A percentile compares a stretch with the other conserved stretches of the same genome.
Conservation (phyloP, 805 yeast genomes). For the Kazachstania psychrophila region DNA sequence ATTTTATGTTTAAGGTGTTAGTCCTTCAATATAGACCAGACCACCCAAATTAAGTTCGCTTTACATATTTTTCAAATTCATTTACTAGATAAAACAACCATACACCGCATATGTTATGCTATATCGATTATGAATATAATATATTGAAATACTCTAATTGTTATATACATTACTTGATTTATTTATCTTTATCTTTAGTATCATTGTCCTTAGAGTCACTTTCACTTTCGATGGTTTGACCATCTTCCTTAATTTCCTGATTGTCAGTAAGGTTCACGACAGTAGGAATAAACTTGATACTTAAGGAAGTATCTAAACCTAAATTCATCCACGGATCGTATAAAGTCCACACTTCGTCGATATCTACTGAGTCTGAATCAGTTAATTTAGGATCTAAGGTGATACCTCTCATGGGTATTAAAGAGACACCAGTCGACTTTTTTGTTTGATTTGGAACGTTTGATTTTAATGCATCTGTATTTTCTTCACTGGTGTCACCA, state of each 20-base stretch:
- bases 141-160: too few species aligned
- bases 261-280: conserved; percentile 10
- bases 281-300: conserved; percentile 30
- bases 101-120: too few species aligned
- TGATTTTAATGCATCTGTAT: too few species aligned
- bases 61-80: too few species aligned
- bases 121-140: too few species aligned
- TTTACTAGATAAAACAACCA: too few species aligned
- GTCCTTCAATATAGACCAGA: too few species aligned
- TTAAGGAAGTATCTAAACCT: conserved; percentile 29
- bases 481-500: background rate
- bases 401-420: conserved; percentile 14
- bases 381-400: conserved; percentile 13
- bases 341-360: conserved; percentile 25
- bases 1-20: too few species aligned
- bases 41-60: too few species aligned
- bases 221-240: conserved; percentile 1
- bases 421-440: too few species aligned
- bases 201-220: conserved; percentile 4
- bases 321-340: conserved; percentile 31
- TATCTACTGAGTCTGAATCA: conserved; percentile 18
- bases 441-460: background rate
- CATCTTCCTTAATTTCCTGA: background rate
- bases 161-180: too few species aligned
- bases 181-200: conserved; percentile 1